Conservation (phyloP, 2,329 filamentous ascomycete species). For the Cercospora brassicicola region DNA sequence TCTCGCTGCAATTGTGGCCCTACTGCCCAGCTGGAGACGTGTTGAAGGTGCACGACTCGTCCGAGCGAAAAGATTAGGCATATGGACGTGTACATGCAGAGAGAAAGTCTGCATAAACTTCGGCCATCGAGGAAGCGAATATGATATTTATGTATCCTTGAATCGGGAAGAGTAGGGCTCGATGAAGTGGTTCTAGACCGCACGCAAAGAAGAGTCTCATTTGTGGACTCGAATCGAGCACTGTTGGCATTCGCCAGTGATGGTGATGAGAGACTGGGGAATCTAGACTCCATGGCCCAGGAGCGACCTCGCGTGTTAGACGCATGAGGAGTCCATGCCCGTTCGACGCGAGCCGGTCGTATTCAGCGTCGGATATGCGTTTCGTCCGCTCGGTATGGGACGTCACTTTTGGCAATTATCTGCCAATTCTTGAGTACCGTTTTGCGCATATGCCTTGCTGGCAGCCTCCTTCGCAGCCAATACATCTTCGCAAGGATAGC, state of each 20-base stretch:
- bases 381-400: neutral
- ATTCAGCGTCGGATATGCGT: neutral
- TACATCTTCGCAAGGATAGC: constrained; percentile 29
- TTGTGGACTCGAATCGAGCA: neutral
- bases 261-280: neutral
- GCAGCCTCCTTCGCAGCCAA: constrained; percentile 19
- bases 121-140: neutral
- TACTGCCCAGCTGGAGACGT: neutral
- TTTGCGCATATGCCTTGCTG: neutral
- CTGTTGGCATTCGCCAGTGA: neutral
- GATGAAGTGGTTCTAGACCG: neutral
- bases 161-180: neutral
- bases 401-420: neutral
- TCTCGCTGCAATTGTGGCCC: neutral
- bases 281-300: neutral
- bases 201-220: neutral
- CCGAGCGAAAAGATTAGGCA: neutral
- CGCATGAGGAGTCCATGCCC: neutral
- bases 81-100: neutral
- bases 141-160: neutral
- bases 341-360: neutral
- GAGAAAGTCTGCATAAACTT: neutral
- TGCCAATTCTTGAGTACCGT: neutral
- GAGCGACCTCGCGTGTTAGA: neutral
- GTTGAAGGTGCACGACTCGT: neutral